Evolutionary conservation across 75 land plant genomes (phyloP).

Genomic region (Chamaecyparis obtusa): DNA sequence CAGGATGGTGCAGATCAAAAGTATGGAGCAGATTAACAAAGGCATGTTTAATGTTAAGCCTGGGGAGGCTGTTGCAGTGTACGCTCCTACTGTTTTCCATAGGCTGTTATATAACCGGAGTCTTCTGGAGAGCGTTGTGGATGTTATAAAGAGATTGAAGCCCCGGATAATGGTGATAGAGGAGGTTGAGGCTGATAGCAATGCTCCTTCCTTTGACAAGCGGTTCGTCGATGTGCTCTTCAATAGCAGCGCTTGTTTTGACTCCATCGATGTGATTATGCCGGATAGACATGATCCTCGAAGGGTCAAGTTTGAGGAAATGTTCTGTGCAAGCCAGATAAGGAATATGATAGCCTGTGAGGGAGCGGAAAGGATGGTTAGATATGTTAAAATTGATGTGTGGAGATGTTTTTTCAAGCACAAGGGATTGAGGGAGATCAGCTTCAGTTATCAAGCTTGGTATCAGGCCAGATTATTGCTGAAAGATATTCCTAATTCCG

Average conservation of each 20-base stretch:
- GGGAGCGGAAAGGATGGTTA: not conserved
- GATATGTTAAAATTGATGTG: not conserved
- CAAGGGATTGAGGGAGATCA: not conserved
- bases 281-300: not conserved
- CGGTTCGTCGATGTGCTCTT: not conserved
- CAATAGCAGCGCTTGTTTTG: not conserved
- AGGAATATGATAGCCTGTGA: too few relatives aligned
- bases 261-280: not conserved
- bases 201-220: not conserved
- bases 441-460: not conserved
- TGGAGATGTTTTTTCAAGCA: not conserved
- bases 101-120: not conserved
- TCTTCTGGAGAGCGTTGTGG: not conserved
- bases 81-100: not conserved
- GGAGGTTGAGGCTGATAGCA: not conserved
- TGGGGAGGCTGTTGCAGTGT: not conserved
- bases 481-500: too few relatives aligned
- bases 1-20: not conserved
- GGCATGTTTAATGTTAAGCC: not conserved
- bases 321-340: too few relatives aligned
- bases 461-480: too few relatives aligned
- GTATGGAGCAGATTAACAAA: not conserved
- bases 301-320: too few relatives aligned
- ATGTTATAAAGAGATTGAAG: not conserved
- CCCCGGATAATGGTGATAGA: not conserved